Evolutionary conservation across 257 asterid genomes (phyloP).

Genomic region (Plantago ovata): DNA sequence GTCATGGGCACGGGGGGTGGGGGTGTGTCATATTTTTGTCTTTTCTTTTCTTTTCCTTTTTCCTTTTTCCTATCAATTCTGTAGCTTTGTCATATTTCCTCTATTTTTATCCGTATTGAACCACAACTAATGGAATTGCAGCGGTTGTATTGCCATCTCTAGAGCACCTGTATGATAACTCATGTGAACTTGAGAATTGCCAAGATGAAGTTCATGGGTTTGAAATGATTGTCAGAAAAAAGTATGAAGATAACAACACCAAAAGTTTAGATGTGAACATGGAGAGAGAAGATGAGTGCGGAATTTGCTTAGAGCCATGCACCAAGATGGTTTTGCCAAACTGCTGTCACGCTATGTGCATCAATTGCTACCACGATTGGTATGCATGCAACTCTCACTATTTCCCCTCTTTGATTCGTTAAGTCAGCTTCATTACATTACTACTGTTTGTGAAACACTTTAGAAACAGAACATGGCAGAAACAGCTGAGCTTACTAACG

Average conservation of each 20-base stretch:
- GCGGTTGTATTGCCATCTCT: slow-evolving; percentile 61
- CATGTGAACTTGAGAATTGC: slow-evolving; percentile 19
- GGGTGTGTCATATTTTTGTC: too few relatives aligned
- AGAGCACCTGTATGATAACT: slow-evolving; percentile 29
- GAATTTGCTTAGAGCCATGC: slow-evolving; percentile 69
- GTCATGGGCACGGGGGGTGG: too few relatives aligned
- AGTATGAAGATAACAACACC: slow-evolving; percentile 17
- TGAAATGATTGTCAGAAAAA: slow-evolving; percentile 24
- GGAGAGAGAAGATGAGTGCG: slow-evolving; percentile 72
- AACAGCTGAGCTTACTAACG: too few relatives aligned
- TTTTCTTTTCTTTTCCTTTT: too few relatives aligned
- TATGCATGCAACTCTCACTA: not conserved
- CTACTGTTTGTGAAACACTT: too few relatives aligned
- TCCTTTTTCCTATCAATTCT: too few relatives aligned
- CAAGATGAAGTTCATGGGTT: slow-evolving; percentile 22
- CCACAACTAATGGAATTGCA: slow-evolving; percentile 25
- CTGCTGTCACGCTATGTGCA: slow-evolving; percentile 77
- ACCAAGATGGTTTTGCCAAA: slow-evolving; percentile 64
- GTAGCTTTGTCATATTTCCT: too few relatives aligned
- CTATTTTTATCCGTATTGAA: too few relatives aligned
- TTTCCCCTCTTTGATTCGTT: not conserved
- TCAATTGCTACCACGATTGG: slow-evolving; percentile 73
- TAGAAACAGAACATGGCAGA: too few relatives aligned
- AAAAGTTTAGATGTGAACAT: slow-evolving; percentile 25
- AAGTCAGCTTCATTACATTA: too few relatives aligned